phyloP scores from a whole-genome alignment of 345 rosid genomes.

The Melastoma malabathricum region DNA sequence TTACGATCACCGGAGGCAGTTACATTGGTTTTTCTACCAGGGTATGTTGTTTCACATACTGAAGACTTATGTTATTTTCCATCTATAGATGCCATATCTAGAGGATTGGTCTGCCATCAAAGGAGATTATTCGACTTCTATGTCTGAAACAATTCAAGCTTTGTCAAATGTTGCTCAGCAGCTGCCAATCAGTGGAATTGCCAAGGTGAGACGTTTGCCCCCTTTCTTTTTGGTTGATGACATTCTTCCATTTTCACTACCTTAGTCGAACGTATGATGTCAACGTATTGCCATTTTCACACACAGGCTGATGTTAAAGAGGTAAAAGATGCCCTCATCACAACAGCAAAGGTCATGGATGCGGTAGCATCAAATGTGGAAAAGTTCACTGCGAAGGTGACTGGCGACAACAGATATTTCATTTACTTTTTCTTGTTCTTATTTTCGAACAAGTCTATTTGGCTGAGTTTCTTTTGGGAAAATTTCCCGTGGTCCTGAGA shows the following conservation, averaged over 20 bases:
- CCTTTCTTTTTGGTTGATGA: background rate
- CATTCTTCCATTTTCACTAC: background rate
- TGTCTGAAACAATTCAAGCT: conserved; percentile 53
- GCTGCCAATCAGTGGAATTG: conserved; percentile 44
- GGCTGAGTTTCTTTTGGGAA: background rate
- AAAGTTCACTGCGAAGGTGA: conserved; percentile 51
- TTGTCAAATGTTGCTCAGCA: conserved; percentile 42
- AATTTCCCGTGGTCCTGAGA: background rate
- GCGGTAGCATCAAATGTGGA: conserved; percentile 28
- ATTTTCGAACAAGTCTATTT: background rate
- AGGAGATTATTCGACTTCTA: conserved; percentile 37
- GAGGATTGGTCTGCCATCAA: conserved; percentile 52
- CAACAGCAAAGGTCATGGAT: conserved; percentile 49
- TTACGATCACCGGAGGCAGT: too few relatives aligned
- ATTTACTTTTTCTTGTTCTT: background rate
- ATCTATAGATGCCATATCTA: conserved; percentile 51
- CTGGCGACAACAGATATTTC: background rate
- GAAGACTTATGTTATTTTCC: background rate
- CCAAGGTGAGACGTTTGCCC: conserved; percentile 25
- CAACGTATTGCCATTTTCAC: too few relatives aligned
- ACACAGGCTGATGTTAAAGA: conserved; percentile 44
- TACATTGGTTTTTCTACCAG: background rate
- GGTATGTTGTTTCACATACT: background rate
- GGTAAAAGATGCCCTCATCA: conserved; percentile 44
- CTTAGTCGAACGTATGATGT: background rate